These are phyloP conservation scores for Murraya koenigii DNA, from an alignment of 345 rosid genomes.

Conservation along the genomic window DNA sequence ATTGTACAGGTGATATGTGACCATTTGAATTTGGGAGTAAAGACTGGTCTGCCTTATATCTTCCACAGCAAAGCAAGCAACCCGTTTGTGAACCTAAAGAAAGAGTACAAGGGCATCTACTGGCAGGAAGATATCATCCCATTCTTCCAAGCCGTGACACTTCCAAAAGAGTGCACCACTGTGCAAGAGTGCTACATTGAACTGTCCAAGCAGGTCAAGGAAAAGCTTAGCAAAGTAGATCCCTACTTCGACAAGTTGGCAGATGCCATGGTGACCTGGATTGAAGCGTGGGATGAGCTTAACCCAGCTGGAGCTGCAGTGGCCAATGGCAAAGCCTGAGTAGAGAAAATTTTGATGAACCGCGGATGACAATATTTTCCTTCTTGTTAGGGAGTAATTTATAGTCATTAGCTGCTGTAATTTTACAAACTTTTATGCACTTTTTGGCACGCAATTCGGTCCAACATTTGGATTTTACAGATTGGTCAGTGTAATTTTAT, in stretches of 20 bases:
- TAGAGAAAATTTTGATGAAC: background rate
- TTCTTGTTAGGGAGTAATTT: background rate
- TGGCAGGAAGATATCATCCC: slow-evolving; percentile 99
- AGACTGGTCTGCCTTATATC: slow-evolving; percentile 84
- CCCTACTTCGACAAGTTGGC: slow-evolving; percentile 87
- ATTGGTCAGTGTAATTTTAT: slow-evolving; percentile 17
- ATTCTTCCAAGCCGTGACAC: slow-evolving; percentile 63
- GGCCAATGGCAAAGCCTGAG: slow-evolving; percentile 46
- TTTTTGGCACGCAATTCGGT: slow-evolving; percentile 1
- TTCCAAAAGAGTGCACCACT: slow-evolving; percentile 72
- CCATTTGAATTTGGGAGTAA: slow-evolving; percentile 82
- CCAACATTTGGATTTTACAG: background rate
- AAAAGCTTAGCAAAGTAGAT: slow-evolving; percentile 67
- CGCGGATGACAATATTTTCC: slow-evolving; percentile 5
- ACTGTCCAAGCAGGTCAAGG: slow-evolving; percentile 76
- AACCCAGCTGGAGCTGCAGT: slow-evolving; percentile 44
- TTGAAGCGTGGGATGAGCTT: slow-evolving; percentile 95
- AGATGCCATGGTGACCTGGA: slow-evolving; percentile 94
- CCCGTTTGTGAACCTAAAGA: slow-evolving; percentile 86
- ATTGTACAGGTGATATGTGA: slow-evolving; percentile 73
- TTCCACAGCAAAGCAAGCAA: slow-evolving; percentile 97
- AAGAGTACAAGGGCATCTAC: slow-evolving; percentile 88
- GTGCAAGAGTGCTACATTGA: slow-evolving; percentile 86
- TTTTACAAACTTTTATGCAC: background rate
- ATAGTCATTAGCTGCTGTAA: slow-evolving; percentile 7